Evolutionary conservation across 768 basidiomycete species (phyloP).

Genomic region (Boletus tylopilopsis): DNA sequence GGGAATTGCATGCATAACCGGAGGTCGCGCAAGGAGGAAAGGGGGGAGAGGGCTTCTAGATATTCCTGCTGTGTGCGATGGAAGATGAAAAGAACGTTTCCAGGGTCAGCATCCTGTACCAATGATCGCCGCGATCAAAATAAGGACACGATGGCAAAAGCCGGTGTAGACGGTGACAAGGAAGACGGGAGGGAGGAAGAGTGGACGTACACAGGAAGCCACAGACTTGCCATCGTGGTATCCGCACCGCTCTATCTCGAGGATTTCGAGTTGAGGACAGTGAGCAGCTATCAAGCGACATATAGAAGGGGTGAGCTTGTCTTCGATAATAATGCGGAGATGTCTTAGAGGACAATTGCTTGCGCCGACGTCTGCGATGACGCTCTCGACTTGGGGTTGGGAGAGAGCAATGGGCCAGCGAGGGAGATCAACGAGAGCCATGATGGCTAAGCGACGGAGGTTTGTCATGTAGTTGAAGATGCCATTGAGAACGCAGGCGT

Average conservation of each 20-base stretch:
- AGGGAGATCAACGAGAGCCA: constrained; percentile 33
- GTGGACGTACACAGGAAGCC: constrained; percentile 33
- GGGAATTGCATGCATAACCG: constrained; percentile 37
- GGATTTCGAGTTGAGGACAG: constrained; percentile 30
- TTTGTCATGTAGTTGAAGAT: constrained; percentile 29
- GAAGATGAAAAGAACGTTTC: constrained; percentile 26
- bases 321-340: constrained; percentile 34
- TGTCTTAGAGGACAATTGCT: constrained; percentile 32
- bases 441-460: constrained; percentile 28
- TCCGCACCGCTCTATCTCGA: constrained; percentile 35
- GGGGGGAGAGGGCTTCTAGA: constrained; percentile 28
- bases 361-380: constrained; percentile 28
- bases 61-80: constrained; percentile 33
- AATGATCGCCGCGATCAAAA: constrained; percentile 22
- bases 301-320: constrained; percentile 32
- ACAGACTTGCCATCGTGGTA: constrained; percentile 37
- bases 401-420: constrained; percentile 35
- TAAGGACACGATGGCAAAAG: constrained; percentile 11
- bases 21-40: constrained; percentile 26
- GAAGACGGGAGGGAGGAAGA: constrained; percentile 11
- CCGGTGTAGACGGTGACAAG: constrained; percentile 10
- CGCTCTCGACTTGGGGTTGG: constrained; percentile 29
- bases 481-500: constrained; percentile 30
- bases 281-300: constrained; percentile 28
- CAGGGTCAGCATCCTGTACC: constrained; percentile 29